Conservation (phyloP, 2,329 filamentous ascomycete genomes). For the Verticillium albo-atrum region DNA sequence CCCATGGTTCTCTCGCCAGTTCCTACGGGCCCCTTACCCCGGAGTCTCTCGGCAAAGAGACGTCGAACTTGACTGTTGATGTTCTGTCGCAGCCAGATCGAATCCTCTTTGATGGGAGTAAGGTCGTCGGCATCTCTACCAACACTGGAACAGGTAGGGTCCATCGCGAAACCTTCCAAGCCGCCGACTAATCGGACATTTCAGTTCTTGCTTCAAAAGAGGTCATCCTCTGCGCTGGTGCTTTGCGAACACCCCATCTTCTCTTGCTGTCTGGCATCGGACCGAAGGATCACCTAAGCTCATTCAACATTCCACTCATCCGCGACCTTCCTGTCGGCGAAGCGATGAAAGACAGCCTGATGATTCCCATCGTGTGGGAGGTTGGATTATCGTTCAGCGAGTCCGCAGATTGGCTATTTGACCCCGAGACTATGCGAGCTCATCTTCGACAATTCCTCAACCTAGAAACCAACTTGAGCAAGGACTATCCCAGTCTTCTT, state of each 20-base stretch:
- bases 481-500: conserved; percentile 15
- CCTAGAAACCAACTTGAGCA: conserved; percentile 12
- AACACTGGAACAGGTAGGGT: background rate
- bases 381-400: background rate
- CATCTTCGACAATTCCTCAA: background rate
- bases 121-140: background rate
- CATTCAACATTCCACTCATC: conserved; percentile 12
- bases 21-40: no score
- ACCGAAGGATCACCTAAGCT: background rate
- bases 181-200: background rate
- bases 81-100: background rate
- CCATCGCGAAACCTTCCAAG: background rate
- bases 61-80: background rate
- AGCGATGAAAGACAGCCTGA: background rate
- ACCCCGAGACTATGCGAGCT: background rate
- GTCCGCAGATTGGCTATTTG: background rate
- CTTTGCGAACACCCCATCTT: conserved; percentile 3
- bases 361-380: background rate
- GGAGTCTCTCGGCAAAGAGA: background rate
- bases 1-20: background rate
- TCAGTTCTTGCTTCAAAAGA: conserved; percentile 6
- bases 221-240: conserved; percentile 9
- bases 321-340: conserved; percentile 22
- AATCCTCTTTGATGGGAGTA: background rate
- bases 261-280: conserved; percentile 4